Evolutionary conservation across 2,329 filamentous ascomycete genomes (phyloP).

Genomic region (Aspergillus sp.): DNA sequence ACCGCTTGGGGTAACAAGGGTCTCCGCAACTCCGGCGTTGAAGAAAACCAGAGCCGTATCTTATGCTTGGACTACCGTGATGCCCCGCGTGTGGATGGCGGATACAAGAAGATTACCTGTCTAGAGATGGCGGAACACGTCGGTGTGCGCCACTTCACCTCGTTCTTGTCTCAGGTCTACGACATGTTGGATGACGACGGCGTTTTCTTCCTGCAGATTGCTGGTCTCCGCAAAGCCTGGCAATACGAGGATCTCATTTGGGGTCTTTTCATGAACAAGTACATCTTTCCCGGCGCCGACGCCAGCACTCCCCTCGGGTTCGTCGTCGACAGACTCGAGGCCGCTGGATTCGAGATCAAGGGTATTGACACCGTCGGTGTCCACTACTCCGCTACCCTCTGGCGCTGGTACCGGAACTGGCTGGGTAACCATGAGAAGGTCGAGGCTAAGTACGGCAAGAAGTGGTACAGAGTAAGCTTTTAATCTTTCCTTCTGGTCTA

Average conservation of each 20-base stretch:
- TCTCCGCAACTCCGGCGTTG: slow-evolving; percentile 75
- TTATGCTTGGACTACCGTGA: slow-evolving; percentile 98
- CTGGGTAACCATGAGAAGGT: slow-evolving; percentile 90
- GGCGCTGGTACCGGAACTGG: slow-evolving; percentile 99
- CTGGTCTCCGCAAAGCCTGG: slow-evolving; percentile 90
- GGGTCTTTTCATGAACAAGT: slow-evolving; percentile 99
- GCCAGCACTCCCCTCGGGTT: slow-evolving; percentile 90
- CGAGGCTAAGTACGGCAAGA: slow-evolving; percentile 87
- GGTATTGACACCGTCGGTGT: slow-evolving; percentile 88
- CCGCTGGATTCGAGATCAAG: slow-evolving; percentile 88
- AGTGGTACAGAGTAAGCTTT: slow-evolving; percentile 85
- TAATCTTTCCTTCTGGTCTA: background rate
- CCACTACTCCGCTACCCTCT: slow-evolving; percentile 94
- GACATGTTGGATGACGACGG: slow-evolving; percentile 97
- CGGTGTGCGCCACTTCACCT: slow-evolving; percentile 81
- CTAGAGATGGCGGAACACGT: slow-evolving; percentile 99
- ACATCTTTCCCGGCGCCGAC: slow-evolving; percentile 95
- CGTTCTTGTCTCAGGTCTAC: slow-evolving; percentile 82
- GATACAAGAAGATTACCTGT: slow-evolving; percentile 93
- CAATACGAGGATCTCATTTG: slow-evolving; percentile 98
- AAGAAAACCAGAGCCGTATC: slow-evolving; percentile 86
- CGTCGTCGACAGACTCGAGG: slow-evolving; percentile 81
- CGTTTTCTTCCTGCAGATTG: slow-evolving; percentile 92
- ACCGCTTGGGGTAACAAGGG: slow-evolving; percentile 94
- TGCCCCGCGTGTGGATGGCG: slow-evolving; percentile 73